phyloP scores from a whole-genome alignment of 257 asterid genomes.

The Salvia hispanica region DNA sequence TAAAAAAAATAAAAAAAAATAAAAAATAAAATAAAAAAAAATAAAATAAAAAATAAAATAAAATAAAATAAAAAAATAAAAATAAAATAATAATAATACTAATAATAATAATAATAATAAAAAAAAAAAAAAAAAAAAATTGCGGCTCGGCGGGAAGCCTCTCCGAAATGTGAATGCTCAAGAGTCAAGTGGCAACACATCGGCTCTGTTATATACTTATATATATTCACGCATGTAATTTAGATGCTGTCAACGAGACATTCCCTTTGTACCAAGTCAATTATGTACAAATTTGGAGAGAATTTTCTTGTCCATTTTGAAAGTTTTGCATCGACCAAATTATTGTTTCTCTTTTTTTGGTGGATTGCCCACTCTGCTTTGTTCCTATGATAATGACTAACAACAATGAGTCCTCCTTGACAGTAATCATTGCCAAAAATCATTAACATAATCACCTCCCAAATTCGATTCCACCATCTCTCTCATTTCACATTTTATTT shows the following conservation, averaged over 20 bases:
- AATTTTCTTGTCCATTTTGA: conserved; percentile 26
- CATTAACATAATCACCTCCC: conserved; percentile 38
- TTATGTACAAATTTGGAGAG: conserved; percentile 22
- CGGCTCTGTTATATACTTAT: too few relatives aligned
- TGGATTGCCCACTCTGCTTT: conserved; percentile 63
- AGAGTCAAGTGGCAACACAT: too few relatives aligned
- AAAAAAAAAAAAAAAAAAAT: too few relatives aligned
- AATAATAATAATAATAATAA: too few relatives aligned
- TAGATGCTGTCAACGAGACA: conserved; percentile 6
- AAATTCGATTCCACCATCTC: not conserved
- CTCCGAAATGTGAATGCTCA: too few relatives aligned
- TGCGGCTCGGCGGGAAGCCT: too few relatives aligned
- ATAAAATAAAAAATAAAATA: too few relatives aligned
- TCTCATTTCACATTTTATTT: not conserved
- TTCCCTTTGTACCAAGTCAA: conserved; percentile 30
- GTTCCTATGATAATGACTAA: conserved; percentile 37
- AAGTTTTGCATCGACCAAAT: conserved; percentile 35
- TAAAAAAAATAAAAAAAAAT: too few relatives aligned
- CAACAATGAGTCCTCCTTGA: conserved; percentile 24
- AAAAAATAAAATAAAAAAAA: too few relatives aligned
- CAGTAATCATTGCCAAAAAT: conserved; percentile 29
- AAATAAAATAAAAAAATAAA: too few relatives aligned
- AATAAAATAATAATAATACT: too few relatives aligned
- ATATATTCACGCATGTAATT: too few relatives aligned
- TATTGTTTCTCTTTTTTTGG: conserved; percentile 45